Percentiles rank a stretch among this genome's conserved stretches.
Evolutionary conservation across 2,329 filamentous ascomycete species (phyloP).

Genomic region (Pezicula neosporulosa): DNA sequence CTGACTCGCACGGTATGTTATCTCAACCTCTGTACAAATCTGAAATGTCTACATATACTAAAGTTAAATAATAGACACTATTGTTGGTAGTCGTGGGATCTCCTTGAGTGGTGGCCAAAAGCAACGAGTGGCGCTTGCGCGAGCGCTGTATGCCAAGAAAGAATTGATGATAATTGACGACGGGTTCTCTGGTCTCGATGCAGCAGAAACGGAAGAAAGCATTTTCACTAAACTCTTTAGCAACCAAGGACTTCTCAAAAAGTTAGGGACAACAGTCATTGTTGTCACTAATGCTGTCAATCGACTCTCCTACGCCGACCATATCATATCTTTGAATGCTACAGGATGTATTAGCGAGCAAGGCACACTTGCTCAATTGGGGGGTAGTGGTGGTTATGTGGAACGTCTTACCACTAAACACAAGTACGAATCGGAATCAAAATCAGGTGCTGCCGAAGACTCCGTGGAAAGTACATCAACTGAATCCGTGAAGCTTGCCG

Average conservation of each 20-base stretch:
- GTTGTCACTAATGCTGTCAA: slow-evolving; percentile 28
- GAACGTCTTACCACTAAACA: slow-evolving; percentile 10
- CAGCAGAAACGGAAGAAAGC: slow-evolving; percentile 4
- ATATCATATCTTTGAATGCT: slow-evolving; percentile 33
- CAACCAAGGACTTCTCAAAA: slow-evolving; percentile 12
- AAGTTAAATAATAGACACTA: slow-evolving; percentile 13
- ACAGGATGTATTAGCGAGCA: slow-evolving; percentile 32
- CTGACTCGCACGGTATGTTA: slow-evolving; percentile 56
- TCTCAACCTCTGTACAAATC: background rate
- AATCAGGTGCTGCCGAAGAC: background rate
- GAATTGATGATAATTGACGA: slow-evolving; percentile 15
- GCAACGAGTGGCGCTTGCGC: slow-evolving; percentile 65
- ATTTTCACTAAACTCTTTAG: slow-evolving; percentile 10
- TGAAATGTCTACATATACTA: background rate
- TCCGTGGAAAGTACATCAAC: background rate
- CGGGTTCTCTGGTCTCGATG: slow-evolving; percentile 15
- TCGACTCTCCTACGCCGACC: slow-evolving; percentile 32
- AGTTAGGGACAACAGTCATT: slow-evolving; percentile 31
- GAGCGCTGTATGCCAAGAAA: slow-evolving; percentile 35
- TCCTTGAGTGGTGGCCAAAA: slow-evolving; percentile 19
- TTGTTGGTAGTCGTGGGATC: slow-evolving; percentile 24
- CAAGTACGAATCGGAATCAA: background rate
- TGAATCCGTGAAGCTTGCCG: background rate
- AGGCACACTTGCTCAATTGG: slow-evolving; percentile 32
- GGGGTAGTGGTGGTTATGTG: slow-evolving; percentile 30